Evolutionary conservation across 1,284 basidiomycete genomes (phyloP), one percentile per base, ranked within the genome.

Genomic region (Sporisorium scitamineum): DNA sequence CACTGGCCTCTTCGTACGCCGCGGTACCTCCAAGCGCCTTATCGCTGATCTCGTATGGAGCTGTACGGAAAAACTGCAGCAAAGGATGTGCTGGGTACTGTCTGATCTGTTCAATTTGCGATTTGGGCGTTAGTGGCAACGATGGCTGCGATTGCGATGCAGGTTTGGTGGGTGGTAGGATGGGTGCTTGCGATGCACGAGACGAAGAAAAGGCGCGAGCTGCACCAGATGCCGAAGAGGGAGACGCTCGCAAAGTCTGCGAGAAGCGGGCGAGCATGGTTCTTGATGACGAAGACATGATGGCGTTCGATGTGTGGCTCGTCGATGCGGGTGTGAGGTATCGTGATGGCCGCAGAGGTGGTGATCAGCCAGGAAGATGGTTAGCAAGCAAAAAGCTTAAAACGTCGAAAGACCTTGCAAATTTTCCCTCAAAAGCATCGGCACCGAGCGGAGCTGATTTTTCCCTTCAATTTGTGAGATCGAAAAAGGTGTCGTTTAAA

Each of bases 81-180:
- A 84, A 55, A 4, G 83, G 82, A 54, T 84, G 83, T 22, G 71
- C 70, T 6, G 83, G 83, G 51, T 82, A 84, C 53, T 62, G 69
- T 39, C 42, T 59, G 60, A 76, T 68, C 62, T 76, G 74, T 27
- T 64, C 56, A 18, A 76, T 60, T 48, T 76, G 74, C 2, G 65
- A 42, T 26, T 53, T 60, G 2, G 70, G 74, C 13, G 52, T 55
- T 14, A 66, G 53, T 11, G 61, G 51, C 1, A 66, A 39, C 0
- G 45, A 45, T 1, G 67, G 59, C 22, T 75, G 72, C 20, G 74
- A 65, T 42, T 76, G 74, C 16, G 74, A 76, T 1, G 74, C 70
- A 2, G 74, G 74, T 39, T 66, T 69, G 53, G 74, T 76, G 6
- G 70, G 59, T 8, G 22, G 59, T 3, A 62, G 62, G 3, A 72